Base-by-base conservation (phyloP, 2,329 filamentous ascomycete genomes). In the Fusarium musae region DNA sequence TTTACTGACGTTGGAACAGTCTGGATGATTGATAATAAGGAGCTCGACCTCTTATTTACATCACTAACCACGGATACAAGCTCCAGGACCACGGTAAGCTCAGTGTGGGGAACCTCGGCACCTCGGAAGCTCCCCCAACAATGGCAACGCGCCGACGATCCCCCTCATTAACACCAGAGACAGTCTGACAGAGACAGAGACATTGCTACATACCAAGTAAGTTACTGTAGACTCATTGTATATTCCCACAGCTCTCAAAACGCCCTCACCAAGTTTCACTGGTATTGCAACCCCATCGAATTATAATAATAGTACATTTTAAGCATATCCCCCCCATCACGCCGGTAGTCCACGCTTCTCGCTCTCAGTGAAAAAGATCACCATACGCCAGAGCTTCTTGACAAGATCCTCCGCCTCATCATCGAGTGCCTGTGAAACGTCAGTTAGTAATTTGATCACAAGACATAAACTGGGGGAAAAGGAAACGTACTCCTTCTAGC, bases 351-450 rank as follows among this genome's bases (percentile, higher is more conserved):
- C 95, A 72, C 95, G 87, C 85, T 96, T 97, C 87, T 97, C 96
- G 79, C 93, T 93, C 83, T 98, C 96, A 10, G 94, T 96, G 79
- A 96, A 98, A 90, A 98, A 98, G 78, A 98, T 97, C 65, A 98
- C 91, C 94, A 98, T 97, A 57, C 96, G 91, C 96, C 96, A 99
- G 40, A 99, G 88, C 85, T 98, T 98, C 89, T 94, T 97, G 56
- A 98, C 95, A 75, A 99, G 85, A 32, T 93, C 92, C 82, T 98
- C 95, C 16, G 95, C 95, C 80, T 98, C 96, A 79, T 99, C 96
- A 79, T 98, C 96, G 71, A 99, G 87, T 47, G 94, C 94, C 91
- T 96, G 71, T 68, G 19, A 69, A 64, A 68, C 56, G 1, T 3
- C 5, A 21, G 62, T 77, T 72, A 75, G 74, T 15, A n/a, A 64